phyloP scores from a whole-genome alignment of 352 stramenopile species.

The Globisporangium cederbergense region DNA sequence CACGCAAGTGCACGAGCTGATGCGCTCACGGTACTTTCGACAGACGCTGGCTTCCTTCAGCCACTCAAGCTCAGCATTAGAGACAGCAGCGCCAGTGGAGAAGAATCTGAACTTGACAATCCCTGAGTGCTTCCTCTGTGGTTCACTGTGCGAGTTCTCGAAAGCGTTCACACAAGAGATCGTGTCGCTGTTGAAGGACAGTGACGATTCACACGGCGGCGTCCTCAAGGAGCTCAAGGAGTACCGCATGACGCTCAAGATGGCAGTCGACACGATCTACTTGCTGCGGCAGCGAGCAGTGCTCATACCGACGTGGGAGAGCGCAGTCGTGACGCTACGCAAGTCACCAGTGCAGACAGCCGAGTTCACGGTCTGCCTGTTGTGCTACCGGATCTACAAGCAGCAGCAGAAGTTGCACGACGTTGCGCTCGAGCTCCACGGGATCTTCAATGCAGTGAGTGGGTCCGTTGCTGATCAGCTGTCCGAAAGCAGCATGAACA shows the following conservation, averaged over 20 bases:
- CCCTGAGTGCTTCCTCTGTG: conserved; percentile 58
- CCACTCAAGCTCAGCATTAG: neutral
- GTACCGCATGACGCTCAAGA: conserved; percentile 80
- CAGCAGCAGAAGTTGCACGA: conserved; percentile 50
- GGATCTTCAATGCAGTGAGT: conserved; percentile 15
- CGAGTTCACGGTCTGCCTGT: conserved; percentile 63
- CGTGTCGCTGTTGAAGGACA: conserved; percentile 24
- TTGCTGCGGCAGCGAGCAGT: conserved; percentile 61
- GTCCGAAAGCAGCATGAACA: neutral
- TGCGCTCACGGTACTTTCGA: conserved; percentile 42
- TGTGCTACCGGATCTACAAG: conserved; percentile 80
- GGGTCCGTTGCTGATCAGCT: neutral
- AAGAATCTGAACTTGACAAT: conserved; percentile 11
- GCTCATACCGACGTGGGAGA: conserved; percentile 53
- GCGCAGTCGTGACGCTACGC: conserved; percentile 33
- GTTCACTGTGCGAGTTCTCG: conserved; percentile 46
- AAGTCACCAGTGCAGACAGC: conserved; percentile 32
- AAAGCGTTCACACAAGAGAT: conserved; percentile 38
- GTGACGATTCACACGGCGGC: conserved; percentile 23
- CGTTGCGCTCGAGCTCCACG: conserved; percentile 44
- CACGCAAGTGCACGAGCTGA: conserved; percentile 36
- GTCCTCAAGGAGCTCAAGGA: conserved; percentile 35
- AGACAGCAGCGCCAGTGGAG: neutral
- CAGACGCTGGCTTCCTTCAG: conserved; percentile 12
- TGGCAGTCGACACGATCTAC: conserved; percentile 68